phyloP scores from a whole-genome alignment of 805 yeast genomes.

The Jamesozyma lodderae region DNA sequence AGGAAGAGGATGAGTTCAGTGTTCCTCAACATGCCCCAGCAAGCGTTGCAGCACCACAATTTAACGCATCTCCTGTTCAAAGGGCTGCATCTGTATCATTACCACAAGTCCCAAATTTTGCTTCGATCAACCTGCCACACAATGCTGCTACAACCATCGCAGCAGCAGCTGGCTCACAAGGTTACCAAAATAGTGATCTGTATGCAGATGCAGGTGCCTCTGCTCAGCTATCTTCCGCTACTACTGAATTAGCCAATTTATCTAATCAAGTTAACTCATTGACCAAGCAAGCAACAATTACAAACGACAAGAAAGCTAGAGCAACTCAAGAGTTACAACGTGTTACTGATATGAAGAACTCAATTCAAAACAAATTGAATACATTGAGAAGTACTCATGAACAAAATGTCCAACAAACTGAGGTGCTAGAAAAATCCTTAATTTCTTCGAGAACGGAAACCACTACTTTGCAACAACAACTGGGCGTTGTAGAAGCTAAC shows the following conservation, averaged over 20 bases:
- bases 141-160: slow-evolving; percentile 2
- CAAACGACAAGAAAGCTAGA: slow-evolving; percentile 59
- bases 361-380: slow-evolving; percentile 62
- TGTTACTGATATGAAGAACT: slow-evolving; percentile 55
- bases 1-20: slow-evolving; percentile 26
- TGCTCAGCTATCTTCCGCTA: slow-evolving; percentile 63
- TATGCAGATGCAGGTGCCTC: slow-evolving; percentile 53
- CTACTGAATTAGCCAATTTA: slow-evolving; percentile 77
- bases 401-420: slow-evolving; percentile 66
- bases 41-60: too few relatives aligned
- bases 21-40: too few relatives aligned
- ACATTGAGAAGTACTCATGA: slow-evolving; percentile 65
- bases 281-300: slow-evolving; percentile 60
- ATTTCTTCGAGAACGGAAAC: slow-evolving; percentile 55
- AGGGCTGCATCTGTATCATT: slow-evolving; percentile 33
- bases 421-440: slow-evolving; percentile 57
- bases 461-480: slow-evolving; percentile 59
- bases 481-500: slow-evolving; percentile 70
- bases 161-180: slow-evolving; percentile 10
- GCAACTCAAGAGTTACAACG: slow-evolving; percentile 73
- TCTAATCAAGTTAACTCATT: slow-evolving; percentile 78
- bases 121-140: slow-evolving; percentile 10
- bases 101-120: slow-evolving; percentile 29
- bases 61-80: slow-evolving; percentile 29
- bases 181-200: slow-evolving; percentile 37